Base-by-base conservation (phyloP, 2,329 filamentous ascomycete genomes). In the Clonostachys byssicola region DNA sequence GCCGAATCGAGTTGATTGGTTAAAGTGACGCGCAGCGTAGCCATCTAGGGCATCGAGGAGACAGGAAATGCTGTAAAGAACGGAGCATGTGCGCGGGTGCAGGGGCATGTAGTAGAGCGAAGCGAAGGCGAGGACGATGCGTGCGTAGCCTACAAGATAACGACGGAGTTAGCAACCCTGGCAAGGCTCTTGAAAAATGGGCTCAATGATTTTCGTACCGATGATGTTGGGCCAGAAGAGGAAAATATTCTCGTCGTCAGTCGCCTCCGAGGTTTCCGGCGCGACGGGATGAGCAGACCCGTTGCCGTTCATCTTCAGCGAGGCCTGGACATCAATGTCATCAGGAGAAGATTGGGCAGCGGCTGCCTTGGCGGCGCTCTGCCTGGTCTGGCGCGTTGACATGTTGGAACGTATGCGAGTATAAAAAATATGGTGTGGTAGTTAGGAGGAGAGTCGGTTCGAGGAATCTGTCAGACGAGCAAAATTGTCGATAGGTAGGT, bases 71-170 rank as follows among this genome's bases (percentile, higher is more conserved):
- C 86, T 92, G 77, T 99, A 99, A 47, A 95, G 82, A 44, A 92
- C 68, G 49, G 89, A 92, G 73, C 92, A 97, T 36, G 92, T 96
- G 60, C 92, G 87, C n/a, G 92, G 92, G 67, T 99, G 94, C 46
- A 97, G 82, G 45, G 94, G 92, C 94, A 99, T 99, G 75, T 96
- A 99, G 75, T 97, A 96, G 55, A 99, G 84, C 30, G 94, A 96
- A 43, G 88, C 89, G 60, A 96, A 74, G 58, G 92, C 91, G 55
- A 92, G 80, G 53, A 92, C 72, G 61, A 94, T 86, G 59, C 89
- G 85, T 49, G 72, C 77, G 68, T 92, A 92, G 56, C 88, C 88
- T 91, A 54, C 12, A 35, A 16, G 40, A 18, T 8, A 18, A 13
- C 36, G 36, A 13, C 36, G 10, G 12, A 39, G 36, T 39, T 39